Percentiles rank a stretch among this genome's conserved stretches.
Evolutionary conservation across 805 yeast genomes (phyloP).

Genomic region (Tetrapisispora taiwanensis): DNA sequence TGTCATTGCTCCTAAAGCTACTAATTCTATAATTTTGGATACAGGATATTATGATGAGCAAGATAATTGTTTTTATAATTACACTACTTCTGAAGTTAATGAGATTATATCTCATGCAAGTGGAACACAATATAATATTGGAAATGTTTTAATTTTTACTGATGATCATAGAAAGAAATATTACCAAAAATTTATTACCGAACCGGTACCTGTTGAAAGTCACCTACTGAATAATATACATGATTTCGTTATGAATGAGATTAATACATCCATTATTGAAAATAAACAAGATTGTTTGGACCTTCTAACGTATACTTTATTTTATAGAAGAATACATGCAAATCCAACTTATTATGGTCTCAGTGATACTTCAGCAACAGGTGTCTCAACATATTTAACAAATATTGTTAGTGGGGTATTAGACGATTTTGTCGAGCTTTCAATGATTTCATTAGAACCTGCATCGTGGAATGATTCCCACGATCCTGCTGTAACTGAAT

Average conservation of each 20-base stretch:
- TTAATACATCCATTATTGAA: constrained; percentile 52
- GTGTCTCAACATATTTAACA: constrained; percentile 72
- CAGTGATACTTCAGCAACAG: constrained; percentile 48
- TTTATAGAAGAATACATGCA: constrained; percentile 66
- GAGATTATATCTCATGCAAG: constrained; percentile 50
- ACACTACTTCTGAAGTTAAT: constrained; percentile 49
- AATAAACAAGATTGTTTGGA: constrained; percentile 80
- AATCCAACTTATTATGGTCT: constrained; percentile 91
- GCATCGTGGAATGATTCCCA: constrained; percentile 5
- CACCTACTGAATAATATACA: constrained; percentile 45
- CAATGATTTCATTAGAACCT: constrained; percentile 47
- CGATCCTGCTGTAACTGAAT: no score
- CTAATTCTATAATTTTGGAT: constrained; percentile 52
- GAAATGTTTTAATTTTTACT: constrained; percentile 48
- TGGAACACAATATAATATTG: constrained; percentile 24
- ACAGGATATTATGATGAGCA: constrained; percentile 64
- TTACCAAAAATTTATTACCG: constrained; percentile 59
- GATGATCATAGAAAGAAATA: constrained; percentile 45
- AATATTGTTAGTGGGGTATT: constrained; percentile 69
- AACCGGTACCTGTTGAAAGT: constrained; percentile 81
- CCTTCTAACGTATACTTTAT: constrained; percentile 77
- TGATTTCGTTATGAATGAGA: constrained; percentile 65
- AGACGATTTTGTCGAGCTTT: constrained; percentile 49
- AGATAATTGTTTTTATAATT: constrained; percentile 62
- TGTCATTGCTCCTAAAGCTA: constrained; percentile 39